Evolutionary conservation across 345 rosid genomes (phyloP).

Genomic region (Moringa oleifera): DNA sequence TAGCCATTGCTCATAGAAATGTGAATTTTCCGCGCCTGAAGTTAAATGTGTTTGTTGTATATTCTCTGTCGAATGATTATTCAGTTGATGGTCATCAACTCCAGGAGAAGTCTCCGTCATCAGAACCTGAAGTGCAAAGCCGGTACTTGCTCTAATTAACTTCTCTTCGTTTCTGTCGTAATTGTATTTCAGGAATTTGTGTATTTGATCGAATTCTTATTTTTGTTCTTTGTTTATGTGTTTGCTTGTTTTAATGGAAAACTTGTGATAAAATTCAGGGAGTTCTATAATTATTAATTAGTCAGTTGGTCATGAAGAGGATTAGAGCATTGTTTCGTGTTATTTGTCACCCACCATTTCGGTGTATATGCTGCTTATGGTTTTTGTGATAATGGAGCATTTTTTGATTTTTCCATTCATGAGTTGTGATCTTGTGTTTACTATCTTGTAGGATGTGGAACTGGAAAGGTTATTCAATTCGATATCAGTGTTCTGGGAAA

Average conservation of each 20-base stretch:
- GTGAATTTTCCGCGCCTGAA: constrained; percentile 13
- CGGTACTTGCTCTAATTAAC: constrained; percentile 29
- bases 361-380: neutral
- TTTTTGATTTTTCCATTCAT: neutral
- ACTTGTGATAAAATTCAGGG: neutral
- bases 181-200: neutral
- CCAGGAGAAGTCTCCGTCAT: constrained; percentile 4
- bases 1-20: constrained; percentile 7
- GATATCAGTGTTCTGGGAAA: constrained; percentile 68
- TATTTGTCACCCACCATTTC: neutral
- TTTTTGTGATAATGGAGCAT: neutral
- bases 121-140: constrained; percentile 36
- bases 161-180: neutral
- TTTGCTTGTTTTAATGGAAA: neutral
- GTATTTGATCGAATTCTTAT: neutral
- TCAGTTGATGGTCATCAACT: constrained; percentile 10
- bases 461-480: constrained; percentile 84
- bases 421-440: constrained; percentile 1
- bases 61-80: constrained; percentile 22
- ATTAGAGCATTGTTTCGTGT: neutral
- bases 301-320: neutral
- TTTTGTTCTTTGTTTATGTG: neutral
- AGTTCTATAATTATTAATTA: too few relatives aligned
- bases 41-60: constrained; percentile 15
- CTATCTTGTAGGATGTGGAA: constrained; percentile 55